A percentile compares a stretch with the other conserved stretches of the same genome.
These are phyloP conservation scores for Penicillium thymicola DNA, from an alignment of 2,329 filamentous ascomycete genomes.

Conservation along the genomic window DNA sequence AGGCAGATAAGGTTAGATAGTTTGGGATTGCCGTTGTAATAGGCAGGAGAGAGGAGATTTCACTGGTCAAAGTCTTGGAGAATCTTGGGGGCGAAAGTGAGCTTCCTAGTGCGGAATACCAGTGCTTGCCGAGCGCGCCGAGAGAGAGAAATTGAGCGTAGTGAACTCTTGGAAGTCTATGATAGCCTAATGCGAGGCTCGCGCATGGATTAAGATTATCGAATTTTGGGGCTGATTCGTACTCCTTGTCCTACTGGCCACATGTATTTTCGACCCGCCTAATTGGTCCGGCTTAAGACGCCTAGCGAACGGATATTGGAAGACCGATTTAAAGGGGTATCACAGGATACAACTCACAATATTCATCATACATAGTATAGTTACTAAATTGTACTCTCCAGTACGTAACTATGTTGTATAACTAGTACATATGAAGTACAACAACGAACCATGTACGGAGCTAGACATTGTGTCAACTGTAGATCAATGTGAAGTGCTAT, in stretches of 20 bases:
- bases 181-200: neutral
- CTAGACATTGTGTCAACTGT: neutral
- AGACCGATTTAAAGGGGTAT: neutral
- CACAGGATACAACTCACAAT: neutral
- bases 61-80: neutral
- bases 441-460: neutral
- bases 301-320: neutral
- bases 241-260: neutral
- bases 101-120: neutral
- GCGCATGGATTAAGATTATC: neutral
- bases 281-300: neutral
- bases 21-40: neutral
- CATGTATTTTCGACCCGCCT: neutral
- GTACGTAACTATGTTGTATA: too few relatives aligned
- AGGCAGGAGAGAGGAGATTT: neutral
- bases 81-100: neutral
- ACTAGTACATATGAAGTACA: neutral
- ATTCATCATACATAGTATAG: neutral
- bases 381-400: neutral
- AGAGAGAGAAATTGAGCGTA: neutral
- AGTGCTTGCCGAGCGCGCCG: neutral
- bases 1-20: neutral
- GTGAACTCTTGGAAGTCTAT: neutral
- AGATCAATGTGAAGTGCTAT: slow-evolving; percentile 1
- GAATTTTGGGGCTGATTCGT: slow-evolving; percentile 1